Evolutionary conservation across 2,329 filamentous ascomycete genomes (phyloP).

Genomic region (Epichloe aotearoae): DNA sequence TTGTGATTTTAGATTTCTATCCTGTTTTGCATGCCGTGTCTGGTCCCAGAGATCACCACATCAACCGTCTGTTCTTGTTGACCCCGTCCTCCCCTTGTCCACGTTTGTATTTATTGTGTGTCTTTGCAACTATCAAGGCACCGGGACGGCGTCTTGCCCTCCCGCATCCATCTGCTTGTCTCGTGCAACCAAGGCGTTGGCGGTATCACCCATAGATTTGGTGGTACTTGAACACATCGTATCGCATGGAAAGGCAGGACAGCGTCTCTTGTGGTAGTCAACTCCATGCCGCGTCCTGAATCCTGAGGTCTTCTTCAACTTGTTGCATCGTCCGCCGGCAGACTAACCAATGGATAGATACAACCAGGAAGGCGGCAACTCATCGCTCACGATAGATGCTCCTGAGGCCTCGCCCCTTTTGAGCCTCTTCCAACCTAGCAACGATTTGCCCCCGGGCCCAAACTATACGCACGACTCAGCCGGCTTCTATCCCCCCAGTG

Average conservation of each 20-base stretch:
- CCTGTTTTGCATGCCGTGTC: neutral
- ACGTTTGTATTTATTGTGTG: neutral
- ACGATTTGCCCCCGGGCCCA: slow-evolving; percentile 30
- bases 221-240: slow-evolving; percentile 17
- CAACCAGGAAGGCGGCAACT: slow-evolving; percentile 38
- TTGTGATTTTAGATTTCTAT: neutral
- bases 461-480: slow-evolving; percentile 37
- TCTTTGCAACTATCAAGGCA: slow-evolving; percentile 3
- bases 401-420: slow-evolving; percentile 36
- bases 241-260: slow-evolving; percentile 24
- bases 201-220: slow-evolving; percentile 26
- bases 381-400: slow-evolving; percentile 41
- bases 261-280: slow-evolving; percentile 20
- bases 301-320: slow-evolving; percentile 4
- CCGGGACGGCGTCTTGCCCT: slow-evolving; percentile 3
- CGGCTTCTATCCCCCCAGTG: slow-evolving; percentile 32
- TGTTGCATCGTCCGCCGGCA: slow-evolving; percentile 5
- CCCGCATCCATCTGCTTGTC: slow-evolving; percentile 7
- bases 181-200: slow-evolving; percentile 32
- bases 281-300: slow-evolving; percentile 5
- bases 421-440: slow-evolving; percentile 34
- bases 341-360: slow-evolving; percentile 29
- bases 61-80: neutral
- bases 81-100: neutral
- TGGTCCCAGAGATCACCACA: neutral